These are phyloP conservation scores for Dendrocalamus latiflorus DNA, from an alignment of 202 grass and related monocot species.

Conservation along the genomic window DNA sequence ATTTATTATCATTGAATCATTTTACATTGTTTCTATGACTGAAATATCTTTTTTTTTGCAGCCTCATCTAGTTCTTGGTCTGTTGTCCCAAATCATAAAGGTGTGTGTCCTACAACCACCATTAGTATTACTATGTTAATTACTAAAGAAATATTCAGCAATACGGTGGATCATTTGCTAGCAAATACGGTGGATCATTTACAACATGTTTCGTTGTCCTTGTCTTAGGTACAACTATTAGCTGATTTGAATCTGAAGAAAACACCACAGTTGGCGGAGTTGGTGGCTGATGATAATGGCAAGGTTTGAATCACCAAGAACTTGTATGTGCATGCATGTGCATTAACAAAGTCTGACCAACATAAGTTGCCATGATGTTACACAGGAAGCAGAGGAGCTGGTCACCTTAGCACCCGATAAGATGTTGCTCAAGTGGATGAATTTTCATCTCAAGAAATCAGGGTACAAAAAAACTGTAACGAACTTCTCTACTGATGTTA, in stretches of 20 bases:
- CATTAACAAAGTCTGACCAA: not conserved
- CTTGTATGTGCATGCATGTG: not conserved
- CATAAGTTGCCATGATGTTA: conserved; percentile 21
- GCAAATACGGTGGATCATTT: not conserved
- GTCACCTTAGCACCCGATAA: conserved; percentile 66
- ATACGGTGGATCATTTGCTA: not conserved
- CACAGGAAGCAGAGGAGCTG: conserved; percentile 60
- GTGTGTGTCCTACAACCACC: conserved; percentile 21
- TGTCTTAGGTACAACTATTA: conserved; percentile 69
- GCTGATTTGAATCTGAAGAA: conserved; percentile 71
- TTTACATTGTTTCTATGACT: conserved; percentile 3
- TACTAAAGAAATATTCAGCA: not conserved
- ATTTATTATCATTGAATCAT: not conserved
- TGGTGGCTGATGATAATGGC: conserved; percentile 49
- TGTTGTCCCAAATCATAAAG: conserved; percentile 99
- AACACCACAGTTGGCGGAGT: conserved; percentile 58
- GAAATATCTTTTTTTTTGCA: conserved; percentile 41
- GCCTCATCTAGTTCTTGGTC: conserved; percentile 91
- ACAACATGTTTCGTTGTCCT: not conserved
- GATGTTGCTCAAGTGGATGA: conserved; percentile 87
- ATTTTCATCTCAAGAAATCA: conserved; percentile 80
- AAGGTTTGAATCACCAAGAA: conserved; percentile 38
- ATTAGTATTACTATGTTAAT: not conserved
- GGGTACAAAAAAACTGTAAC: conserved; percentile 67
- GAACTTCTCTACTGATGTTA: conserved; percentile 81